phyloP scores from a whole-genome alignment of 768 basidiomycete genomes.

The Tulasnella sp. region DNA sequence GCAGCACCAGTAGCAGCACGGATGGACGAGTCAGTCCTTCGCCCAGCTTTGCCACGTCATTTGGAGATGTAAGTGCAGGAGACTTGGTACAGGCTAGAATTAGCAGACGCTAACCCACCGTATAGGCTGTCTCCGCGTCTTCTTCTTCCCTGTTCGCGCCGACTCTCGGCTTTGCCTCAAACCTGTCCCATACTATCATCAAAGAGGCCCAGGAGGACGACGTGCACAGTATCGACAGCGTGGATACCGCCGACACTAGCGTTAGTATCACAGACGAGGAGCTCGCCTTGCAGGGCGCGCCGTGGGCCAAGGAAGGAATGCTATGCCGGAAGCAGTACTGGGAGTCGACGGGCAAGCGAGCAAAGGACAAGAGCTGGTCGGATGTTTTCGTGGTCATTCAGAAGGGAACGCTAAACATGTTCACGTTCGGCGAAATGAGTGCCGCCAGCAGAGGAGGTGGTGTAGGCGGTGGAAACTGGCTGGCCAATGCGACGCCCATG shows the following conservation, averaged over 20 bases:
- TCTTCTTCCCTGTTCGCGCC: constrained; percentile 65
- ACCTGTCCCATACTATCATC: constrained; percentile 92
- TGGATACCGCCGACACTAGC: constrained; percentile 51
- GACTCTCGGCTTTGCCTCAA: constrained; percentile 92
- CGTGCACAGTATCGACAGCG: constrained; percentile 53
- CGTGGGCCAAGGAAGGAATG: constrained; percentile 99
- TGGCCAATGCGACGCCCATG: constrained; percentile 75
- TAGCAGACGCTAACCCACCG: not conserved
- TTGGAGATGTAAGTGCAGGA: constrained; percentile 52
- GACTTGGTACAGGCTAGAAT: not conserved
- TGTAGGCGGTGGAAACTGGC: constrained; percentile 96
- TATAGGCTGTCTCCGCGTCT: constrained; percentile 47
- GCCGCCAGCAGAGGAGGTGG: constrained; percentile 31
- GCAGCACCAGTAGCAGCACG: constrained; percentile 60
- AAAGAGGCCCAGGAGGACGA: constrained; percentile 90
- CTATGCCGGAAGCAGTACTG: constrained; percentile 91
- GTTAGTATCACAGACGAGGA: constrained; percentile 93
- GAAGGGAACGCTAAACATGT: constrained; percentile 91
- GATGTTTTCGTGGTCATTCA: constrained; percentile 95
- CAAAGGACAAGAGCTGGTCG: constrained; percentile 83
- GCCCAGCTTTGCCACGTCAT: constrained; percentile 84
- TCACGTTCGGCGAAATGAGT: constrained; percentile 69
- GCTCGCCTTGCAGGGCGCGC: constrained; percentile 85
- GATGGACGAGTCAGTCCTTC: constrained; percentile 91
- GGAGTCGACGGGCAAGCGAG: constrained; percentile 71